phyloP scores from a whole-genome alignment of 257 asterid genomes.

The Ehretia macrophylla region DNA sequence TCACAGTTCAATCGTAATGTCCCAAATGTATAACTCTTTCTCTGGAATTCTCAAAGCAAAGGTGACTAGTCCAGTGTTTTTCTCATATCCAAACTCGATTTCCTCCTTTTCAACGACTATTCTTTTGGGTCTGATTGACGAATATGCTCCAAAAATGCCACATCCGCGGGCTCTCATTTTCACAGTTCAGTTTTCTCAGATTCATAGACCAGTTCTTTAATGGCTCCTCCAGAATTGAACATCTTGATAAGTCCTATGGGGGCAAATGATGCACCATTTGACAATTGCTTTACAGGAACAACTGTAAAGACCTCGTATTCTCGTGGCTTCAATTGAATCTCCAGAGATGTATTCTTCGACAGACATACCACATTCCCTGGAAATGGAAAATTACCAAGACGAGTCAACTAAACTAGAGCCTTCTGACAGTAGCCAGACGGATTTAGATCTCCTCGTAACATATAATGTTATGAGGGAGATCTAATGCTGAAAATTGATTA shows the following conservation, averaged over 20 bases:
- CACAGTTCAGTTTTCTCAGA: constrained; percentile 25
- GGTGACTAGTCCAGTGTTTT: constrained; percentile 46
- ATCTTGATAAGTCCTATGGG: constrained; percentile 66
- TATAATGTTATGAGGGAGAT: too few species aligned
- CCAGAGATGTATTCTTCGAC: too few species aligned
- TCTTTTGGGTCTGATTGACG: constrained; percentile 53
- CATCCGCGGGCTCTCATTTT: constrained; percentile 54
- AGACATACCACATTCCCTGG: too few species aligned
- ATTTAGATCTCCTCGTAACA: too few species aligned
- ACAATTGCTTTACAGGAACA: constrained; percentile 48
- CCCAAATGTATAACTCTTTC: constrained; percentile 60
- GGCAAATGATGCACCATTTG: constrained; percentile 42
- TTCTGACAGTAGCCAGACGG: too few species aligned
- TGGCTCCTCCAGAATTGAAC: constrained; percentile 92
- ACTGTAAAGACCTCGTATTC: too few species aligned
- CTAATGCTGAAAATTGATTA: too few species aligned
- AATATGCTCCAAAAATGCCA: constrained; percentile 74
- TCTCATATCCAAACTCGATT: constrained; percentile 50
- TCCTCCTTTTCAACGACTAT: constrained; percentile 44
- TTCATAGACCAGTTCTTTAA: constrained; percentile 48
- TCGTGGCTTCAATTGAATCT: too few species aligned
- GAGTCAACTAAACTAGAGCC: too few species aligned
- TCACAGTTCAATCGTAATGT: constrained; percentile 43
- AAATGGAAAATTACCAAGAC: too few species aligned
- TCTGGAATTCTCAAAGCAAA: constrained; percentile 35